Conservation (phyloP, 352 stramenopile species). For the Ophiocytium majus region DNA sequence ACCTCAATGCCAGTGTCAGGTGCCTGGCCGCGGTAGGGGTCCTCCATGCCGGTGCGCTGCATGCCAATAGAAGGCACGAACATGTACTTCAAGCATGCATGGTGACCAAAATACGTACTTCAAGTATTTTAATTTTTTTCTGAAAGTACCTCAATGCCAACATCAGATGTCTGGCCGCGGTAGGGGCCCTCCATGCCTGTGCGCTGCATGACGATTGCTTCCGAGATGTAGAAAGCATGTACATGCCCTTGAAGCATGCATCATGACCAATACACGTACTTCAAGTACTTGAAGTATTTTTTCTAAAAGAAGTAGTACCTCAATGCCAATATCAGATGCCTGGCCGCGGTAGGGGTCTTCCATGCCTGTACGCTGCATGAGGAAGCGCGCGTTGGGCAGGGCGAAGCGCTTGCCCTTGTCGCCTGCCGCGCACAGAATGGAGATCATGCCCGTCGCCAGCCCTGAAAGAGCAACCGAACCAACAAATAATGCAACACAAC, state of each 20-base stretch:
- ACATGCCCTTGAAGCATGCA: too few relatives aligned
- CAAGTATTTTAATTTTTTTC: too few relatives aligned
- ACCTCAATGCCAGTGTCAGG: conserved; percentile 57
- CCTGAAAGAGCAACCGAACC: too few relatives aligned
- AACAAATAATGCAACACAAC: too few relatives aligned
- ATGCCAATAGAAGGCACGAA: too few relatives aligned
- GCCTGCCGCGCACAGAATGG: conserved; percentile 67
- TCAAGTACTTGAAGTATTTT: too few relatives aligned
- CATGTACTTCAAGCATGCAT: too few relatives aligned
- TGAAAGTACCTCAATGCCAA: conserved; percentile 53
- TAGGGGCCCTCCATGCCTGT: conserved; percentile 69
- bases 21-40: conserved; percentile 67
- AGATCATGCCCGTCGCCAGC: conserved; percentile 69
- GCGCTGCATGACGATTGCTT: conserved; percentile 71
- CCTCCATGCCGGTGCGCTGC: conserved; percentile 68
- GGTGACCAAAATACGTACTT: too few relatives aligned
- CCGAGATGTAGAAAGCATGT: too few relatives aligned
- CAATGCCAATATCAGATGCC: conserved; percentile 60
- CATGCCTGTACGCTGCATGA: conserved; percentile 71
- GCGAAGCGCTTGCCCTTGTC: conserved; percentile 64
- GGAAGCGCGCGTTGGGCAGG: conserved; percentile 70
- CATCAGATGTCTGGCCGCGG: conserved; percentile 65
- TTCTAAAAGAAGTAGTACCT: too few relatives aligned
- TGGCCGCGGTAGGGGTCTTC: conserved; percentile 68
- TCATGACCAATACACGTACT: too few relatives aligned